Evolutionary conservation across 2,329 filamentous ascomycete species (phyloP).

Genomic region (Epichloe sylvatica): DNA sequence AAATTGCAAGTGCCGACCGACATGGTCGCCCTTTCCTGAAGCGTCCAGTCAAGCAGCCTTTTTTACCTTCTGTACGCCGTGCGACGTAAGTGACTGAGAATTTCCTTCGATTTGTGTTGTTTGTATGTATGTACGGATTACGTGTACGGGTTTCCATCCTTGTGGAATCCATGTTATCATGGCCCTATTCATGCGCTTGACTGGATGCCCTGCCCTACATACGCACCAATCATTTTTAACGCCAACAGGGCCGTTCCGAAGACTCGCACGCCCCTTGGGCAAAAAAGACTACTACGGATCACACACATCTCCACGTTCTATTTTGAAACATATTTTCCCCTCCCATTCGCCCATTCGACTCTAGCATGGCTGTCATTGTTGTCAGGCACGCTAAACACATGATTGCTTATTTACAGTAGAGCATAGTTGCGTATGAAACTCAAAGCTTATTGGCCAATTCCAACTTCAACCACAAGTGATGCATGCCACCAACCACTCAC

Average conservation of each 20-base stretch:
- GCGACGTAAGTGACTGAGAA: too few species aligned
- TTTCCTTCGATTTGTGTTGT: too few species aligned
- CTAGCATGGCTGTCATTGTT: conserved; percentile 1
- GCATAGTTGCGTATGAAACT: too few species aligned
- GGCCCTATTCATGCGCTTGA: background rate
- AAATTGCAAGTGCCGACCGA: background rate
- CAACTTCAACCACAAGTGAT: conserved; percentile 1
- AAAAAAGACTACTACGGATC: background rate
- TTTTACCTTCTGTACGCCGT: too few species aligned
- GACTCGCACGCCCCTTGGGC: conserved; percentile 1
- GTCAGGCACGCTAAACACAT: background rate
- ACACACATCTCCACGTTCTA: conserved; percentile 4
- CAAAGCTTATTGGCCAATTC: background rate
- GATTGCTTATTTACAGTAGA: too few species aligned
- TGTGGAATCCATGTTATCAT: background rate
- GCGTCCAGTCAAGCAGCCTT: too few species aligned
- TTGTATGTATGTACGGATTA: too few species aligned
- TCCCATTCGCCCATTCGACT: background rate
- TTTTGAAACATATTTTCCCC: conserved; percentile 2
- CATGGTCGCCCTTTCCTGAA: background rate
- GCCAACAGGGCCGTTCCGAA: background rate
- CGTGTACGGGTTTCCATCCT: too few species aligned
- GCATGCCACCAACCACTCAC: background rate
- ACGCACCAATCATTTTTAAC: background rate
- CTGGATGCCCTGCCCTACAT: background rate